phyloP scores from a whole-genome alignment of 2,329 filamentous ascomycete genomes.

The Iodosphaeria phyllophila region DNA sequence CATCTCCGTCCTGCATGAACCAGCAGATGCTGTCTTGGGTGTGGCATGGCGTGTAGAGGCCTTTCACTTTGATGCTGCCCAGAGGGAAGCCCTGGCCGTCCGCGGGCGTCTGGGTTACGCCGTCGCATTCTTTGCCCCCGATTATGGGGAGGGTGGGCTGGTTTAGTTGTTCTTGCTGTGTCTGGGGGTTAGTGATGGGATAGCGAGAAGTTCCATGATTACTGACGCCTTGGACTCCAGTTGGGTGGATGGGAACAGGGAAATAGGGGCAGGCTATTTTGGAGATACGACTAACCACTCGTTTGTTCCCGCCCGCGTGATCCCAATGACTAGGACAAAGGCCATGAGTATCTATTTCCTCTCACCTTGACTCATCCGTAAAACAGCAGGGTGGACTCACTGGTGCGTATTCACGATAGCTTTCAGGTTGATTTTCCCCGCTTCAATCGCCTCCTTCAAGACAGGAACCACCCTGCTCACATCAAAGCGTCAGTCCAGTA shows the following conservation, averaged over 20 bases:
- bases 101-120: conserved; percentile 57
- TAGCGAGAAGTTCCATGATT: too few relatives aligned
- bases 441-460: conserved; percentile 53
- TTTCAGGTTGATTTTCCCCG: conserved; percentile 61
- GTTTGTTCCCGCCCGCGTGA: conserved; percentile 79
- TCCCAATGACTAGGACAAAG: conserved; percentile 56
- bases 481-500: conserved; percentile 1
- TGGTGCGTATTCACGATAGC: conserved; percentile 95
- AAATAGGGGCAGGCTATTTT: too few relatives aligned
- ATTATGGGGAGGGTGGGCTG: conserved; percentile 55
- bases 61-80: conserved; percentile 65
- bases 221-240: too few relatives aligned
- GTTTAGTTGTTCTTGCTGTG: conserved; percentile 19
- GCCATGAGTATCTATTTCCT: conserved; percentile 1
- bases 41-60: conserved; percentile 91
- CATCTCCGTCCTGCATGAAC: conserved; percentile 62
- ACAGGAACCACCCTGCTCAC: conserved; percentile 41
- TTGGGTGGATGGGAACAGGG: not conserved
- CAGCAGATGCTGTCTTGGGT: conserved; percentile 98
- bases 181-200: not conserved
- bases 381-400: conserved; percentile 32
- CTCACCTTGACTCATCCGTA: not conserved
- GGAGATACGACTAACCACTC: conserved; percentile 48
- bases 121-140: conserved; percentile 71
- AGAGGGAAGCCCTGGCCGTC: conserved; percentile 67